Evolutionary conservation across 441 rosid genomes (phyloP), one percentile per base, ranked within the genome.

Genomic region (Syzygium malaccense): DNA sequence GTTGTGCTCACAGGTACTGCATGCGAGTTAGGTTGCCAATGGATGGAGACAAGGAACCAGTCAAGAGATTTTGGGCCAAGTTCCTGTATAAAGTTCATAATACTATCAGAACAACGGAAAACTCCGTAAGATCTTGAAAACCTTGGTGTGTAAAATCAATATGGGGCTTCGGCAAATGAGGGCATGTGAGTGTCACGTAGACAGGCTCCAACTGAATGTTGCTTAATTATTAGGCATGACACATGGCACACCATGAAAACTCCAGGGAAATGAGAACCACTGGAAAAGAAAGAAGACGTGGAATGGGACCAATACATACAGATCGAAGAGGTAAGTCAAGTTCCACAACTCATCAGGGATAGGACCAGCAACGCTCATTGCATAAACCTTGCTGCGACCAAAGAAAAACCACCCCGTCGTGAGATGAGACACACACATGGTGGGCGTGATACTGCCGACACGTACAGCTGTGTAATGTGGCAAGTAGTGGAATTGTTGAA

Each of bases 301-400:
- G 26, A 17, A 10, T 28, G 28, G 79, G n/a, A 54, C 53, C 86
- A 91, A 91, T 90, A 11, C 92, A 28, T 94, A 95, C 96, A 96
- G 92, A 91, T 94, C 90, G 19, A 89, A 84, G 90, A 96, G 93
- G 90, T 89, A 90, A 91, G 91, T 92, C 79, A 96, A 90, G 93
- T 58, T 91, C 96, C 96, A 96, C 14, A 96, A 92, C 78, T 94
- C 96, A 18, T 93, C 93, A 3, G 98, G 98, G 87, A 96, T 92
- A 10, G 62, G 86, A 45, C 97, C 97, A 2, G 84, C 33, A 55
- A 92, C 91, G 85, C 92, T 78, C 88, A 90, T 15, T 3, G 92
- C 90, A 78, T 86, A 93, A 84, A 93, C 96, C 86, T 89, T 92
- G 91, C 97, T 95, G 96, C 26, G 85, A 68, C 30, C 7, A 84